Conservation (phyloP, 2,329 filamentous ascomycete species). For the Nemania abortiva region DNA sequence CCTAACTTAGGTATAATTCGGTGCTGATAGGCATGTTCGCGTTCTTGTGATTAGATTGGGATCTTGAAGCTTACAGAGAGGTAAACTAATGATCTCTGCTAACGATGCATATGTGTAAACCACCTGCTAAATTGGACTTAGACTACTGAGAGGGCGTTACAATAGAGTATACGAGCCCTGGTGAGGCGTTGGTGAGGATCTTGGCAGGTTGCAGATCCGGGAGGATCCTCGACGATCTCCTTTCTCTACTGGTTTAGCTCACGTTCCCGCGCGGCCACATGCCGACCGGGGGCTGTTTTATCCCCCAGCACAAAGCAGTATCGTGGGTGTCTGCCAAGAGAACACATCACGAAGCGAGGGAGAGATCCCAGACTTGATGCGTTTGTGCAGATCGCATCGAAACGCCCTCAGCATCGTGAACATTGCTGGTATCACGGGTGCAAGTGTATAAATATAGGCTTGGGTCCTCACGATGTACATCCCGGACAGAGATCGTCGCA, state of each 20-base stretch:
- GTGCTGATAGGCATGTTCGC: background rate
- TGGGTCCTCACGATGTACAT: background rate
- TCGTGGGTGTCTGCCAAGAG: background rate
- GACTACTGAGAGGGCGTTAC: background rate
- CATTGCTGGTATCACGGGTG: conserved; percentile 3
- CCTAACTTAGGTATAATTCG: background rate
- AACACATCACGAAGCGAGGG: background rate
- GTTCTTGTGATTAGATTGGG: background rate
- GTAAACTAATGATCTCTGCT: background rate
- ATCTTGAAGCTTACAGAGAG: background rate
- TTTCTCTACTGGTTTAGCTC: conserved; percentile 15
- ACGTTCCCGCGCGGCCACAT: background rate
- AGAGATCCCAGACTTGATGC: background rate
- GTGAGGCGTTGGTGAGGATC: background rate
- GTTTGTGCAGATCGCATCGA: background rate
- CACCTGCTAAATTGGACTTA: background rate
- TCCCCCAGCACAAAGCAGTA: conserved; percentile 5
- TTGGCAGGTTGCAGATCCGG: conserved; percentile 32
- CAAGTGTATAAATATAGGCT: conserved; percentile 24
- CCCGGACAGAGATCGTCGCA: background rate
- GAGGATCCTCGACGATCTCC: conserved; percentile 15
- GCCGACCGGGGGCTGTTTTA: conserved; percentile 13
- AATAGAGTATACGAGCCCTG: background rate
- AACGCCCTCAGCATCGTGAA: conserved; percentile 14
- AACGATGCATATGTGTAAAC: background rate